Evolutionary conservation across 129 eudicot genomes (phyloP), one percentile per base, ranked within the genome.

Genomic region (Flaveria trinervia): DNA sequence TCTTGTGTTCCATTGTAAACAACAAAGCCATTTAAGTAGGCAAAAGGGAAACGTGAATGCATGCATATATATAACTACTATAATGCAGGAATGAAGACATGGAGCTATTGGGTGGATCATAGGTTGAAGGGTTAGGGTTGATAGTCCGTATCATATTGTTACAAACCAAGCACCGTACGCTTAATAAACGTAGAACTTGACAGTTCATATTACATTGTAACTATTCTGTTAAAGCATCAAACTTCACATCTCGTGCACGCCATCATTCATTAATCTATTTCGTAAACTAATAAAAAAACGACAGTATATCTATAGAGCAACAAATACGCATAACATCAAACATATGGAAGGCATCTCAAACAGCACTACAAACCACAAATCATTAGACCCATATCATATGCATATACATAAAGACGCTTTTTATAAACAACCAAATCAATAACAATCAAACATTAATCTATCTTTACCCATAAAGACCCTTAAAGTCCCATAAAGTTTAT

Each of bases 321-420:
- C 67, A 68, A 54, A 25, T 17, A 44, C 72, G 20, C 72, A 78
- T 72, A 61, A 8, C n/a, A 46, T 78, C 50, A n/a, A 69, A 70
- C 76, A 72, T 25, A 46, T 79, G 66, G 33, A 51, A 16, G 72
- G 73, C 72, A 79, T 61, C 51, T 18, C n/a, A 71, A 61, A 79
- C 75, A 67, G 12, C 49, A 41, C 57, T 45, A 79, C 39, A 30
- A 49, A 44, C 3, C 9, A 50, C 41, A 60, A 56, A 17, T 48
- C 43, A 39, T 73, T 16, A 57, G 36, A 52, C 36, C 66, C 52
- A 39, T 33, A 9, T 73, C 41, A 73, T 55, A 13, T 45, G 59
- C 20, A 54, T n/a, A 50, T 3, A 50, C 22, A 28, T 26, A 50
- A 15, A 50, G 14, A 22, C 23, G 39, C 4, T 33, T 33, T 33